These are phyloP conservation scores for Gentiana dahurica DNA, from an alignment of 257 asterid species.

Conservation along the genomic window DNA sequence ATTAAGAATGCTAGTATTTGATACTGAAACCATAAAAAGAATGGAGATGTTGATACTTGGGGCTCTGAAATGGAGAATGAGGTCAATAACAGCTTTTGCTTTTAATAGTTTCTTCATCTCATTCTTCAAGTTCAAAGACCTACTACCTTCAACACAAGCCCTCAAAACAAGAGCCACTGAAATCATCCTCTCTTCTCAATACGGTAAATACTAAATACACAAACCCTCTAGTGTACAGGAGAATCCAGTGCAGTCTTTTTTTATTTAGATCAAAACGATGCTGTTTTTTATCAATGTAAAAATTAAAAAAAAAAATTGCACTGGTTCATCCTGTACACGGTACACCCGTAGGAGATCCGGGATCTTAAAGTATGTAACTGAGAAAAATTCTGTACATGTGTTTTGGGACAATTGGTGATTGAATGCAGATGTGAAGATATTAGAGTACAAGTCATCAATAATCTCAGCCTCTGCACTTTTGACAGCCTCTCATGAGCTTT, in stretches of 20 bases:
- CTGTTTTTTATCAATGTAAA: no score
- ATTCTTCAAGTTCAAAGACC: slow-evolving; percentile 25
- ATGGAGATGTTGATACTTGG: slow-evolving; percentile 65
- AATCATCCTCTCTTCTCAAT: slow-evolving; percentile 40
- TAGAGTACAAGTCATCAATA: slow-evolving; percentile 54
- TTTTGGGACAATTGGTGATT: no score
- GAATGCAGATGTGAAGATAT: slow-evolving; percentile 34
- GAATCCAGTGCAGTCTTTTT: background rate
- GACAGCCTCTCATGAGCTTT: slow-evolving; percentile 31
- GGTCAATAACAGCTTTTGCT: slow-evolving; percentile 51
- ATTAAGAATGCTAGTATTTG: slow-evolving; percentile 13
- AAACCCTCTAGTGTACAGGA: background rate
- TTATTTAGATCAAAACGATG: no score
- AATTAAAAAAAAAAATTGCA: no score
- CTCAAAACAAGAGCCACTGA: slow-evolving; percentile 43
- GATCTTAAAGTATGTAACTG: no score
- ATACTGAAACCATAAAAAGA: slow-evolving; percentile 26
- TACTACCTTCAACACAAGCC: slow-evolving; percentile 21
- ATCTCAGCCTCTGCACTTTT: slow-evolving; percentile 61
- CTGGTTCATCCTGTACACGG: no score
- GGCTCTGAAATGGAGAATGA: slow-evolving; percentile 67
- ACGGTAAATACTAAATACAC: slow-evolving; percentile 25
- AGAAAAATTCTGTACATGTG: no score
- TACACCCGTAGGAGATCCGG: no score
- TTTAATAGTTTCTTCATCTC: slow-evolving; percentile 40